phyloP scores from a whole-genome alignment of 2,329 filamentous ascomycete species.

The Colletotrichum musae region DNA sequence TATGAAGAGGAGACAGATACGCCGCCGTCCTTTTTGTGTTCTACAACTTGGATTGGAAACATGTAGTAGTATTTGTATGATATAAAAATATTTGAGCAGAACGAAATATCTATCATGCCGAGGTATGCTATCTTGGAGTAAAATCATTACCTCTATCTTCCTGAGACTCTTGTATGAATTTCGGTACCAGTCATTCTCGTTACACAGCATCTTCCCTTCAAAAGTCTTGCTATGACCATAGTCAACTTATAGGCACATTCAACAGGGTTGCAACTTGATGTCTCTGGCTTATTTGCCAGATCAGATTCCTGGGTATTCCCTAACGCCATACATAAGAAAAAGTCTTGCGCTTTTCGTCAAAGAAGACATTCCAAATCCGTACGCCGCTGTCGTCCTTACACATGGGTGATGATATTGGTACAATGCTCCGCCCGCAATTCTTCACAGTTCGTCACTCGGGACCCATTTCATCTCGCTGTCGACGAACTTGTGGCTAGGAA shows the following conservation, averaged over 20 bases:
- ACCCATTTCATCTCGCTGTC: slow-evolving; percentile 54
- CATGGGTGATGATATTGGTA: not conserved
- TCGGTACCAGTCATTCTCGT: too few species aligned
- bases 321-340: slow-evolving; percentile 27
- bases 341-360: not conserved
- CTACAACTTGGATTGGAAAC: too few species aligned
- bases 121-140: too few species aligned
- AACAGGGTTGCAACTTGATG: not conserved
- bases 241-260: not conserved
- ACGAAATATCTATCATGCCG: too few species aligned
- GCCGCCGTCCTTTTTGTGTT: too few species aligned
- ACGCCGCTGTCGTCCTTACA: not conserved
- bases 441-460: slow-evolving; percentile 29
- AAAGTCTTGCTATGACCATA: not conserved
- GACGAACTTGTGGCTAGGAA: slow-evolving; percentile 58
- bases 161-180: too few species aligned
- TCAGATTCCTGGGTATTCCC: slow-evolving; percentile 34
- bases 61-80: too few species aligned
- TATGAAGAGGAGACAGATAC: too few species aligned
- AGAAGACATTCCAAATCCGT: not conserved
- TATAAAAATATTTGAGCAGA: too few species aligned
- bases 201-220: too few species aligned
- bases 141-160: too few species aligned
- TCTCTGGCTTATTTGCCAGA: slow-evolving; percentile 1
- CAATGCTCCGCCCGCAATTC: not conserved